These are phyloP conservation scores for Pestalotiopsis sp. DNA, from an alignment of 2,329 filamentous ascomycete genomes.

Conservation along the genomic window DNA sequence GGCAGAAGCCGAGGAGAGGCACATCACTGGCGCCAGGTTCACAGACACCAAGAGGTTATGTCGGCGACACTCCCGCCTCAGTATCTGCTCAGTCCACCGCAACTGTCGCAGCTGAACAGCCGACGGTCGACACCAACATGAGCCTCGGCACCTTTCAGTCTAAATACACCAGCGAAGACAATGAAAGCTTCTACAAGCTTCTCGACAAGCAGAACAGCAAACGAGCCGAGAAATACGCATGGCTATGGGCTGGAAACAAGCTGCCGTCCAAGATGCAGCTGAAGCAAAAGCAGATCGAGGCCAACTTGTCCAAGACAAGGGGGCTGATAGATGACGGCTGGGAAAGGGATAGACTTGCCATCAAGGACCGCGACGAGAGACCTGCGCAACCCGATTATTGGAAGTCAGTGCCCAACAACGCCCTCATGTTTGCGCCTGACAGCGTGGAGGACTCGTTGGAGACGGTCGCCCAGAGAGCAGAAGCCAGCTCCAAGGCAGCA, in stretches of 20 bases:
- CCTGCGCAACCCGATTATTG: slow-evolving; percentile 79
- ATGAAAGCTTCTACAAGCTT: slow-evolving; percentile 92
- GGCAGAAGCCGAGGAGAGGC: slow-evolving; percentile 37
- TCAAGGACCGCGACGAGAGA: slow-evolving; percentile 69
- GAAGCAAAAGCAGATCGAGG: slow-evolving; percentile 64
- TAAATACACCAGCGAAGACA: slow-evolving; percentile 96
- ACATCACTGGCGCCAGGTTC: slow-evolving; percentile 35
- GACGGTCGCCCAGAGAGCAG: slow-evolving; percentile 69
- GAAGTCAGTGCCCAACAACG: slow-evolving; percentile 75
- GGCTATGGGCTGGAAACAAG: slow-evolving; percentile 89
- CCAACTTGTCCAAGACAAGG: slow-evolving; percentile 48
- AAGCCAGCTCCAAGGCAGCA: slow-evolving; percentile 71
- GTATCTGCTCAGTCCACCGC: slow-evolving; percentile 44
- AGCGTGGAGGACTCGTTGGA: slow-evolving; percentile 60
- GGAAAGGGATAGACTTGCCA: slow-evolving; percentile 60
- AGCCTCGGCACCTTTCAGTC: slow-evolving; percentile 85
- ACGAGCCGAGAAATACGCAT: slow-evolving; percentile 80
- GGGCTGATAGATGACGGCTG: slow-evolving; percentile 60
- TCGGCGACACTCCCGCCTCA: slow-evolving; percentile 74
- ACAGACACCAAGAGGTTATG: slow-evolving; percentile 67
- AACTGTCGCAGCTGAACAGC: slow-evolving; percentile 39
- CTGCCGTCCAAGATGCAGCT: slow-evolving; percentile 79
- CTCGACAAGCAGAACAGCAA: slow-evolving; percentile 90
- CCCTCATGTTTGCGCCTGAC: slow-evolving; percentile 82
- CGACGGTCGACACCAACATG: slow-evolving; percentile 72